Percentiles rank a stretch among this genome's conserved stretches.
These are phyloP conservation scores for Sarocladium kiliense DNA, from an alignment of 2,329 filamentous ascomycete genomes.

Conservation along the genomic window DNA sequence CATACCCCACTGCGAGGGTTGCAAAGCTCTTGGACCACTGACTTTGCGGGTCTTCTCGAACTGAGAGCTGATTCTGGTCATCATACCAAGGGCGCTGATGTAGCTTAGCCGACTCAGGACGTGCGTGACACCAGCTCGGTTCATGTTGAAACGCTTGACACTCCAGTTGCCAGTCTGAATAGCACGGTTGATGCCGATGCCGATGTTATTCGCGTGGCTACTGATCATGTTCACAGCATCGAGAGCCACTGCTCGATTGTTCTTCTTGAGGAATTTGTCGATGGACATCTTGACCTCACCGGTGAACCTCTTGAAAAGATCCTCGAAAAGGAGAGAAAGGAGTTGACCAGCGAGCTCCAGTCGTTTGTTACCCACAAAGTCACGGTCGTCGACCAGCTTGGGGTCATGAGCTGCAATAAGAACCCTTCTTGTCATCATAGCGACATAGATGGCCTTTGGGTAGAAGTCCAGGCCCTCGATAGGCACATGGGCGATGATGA, in stretches of 20 bases:
- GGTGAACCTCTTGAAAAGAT: slow-evolving; percentile 95
- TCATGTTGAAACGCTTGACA: slow-evolving; percentile 98
- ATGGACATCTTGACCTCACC: slow-evolving; percentile 86
- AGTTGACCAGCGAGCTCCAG: slow-evolving; percentile 93
- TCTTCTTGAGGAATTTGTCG: slow-evolving; percentile 93
- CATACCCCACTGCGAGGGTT: slow-evolving; percentile 98
- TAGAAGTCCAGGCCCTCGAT: slow-evolving; percentile 90
- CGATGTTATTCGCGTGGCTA: slow-evolving; percentile 82
- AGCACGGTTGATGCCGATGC: slow-evolving; percentile 87
- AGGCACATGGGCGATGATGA: slow-evolving; percentile 91
- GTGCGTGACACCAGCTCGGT: slow-evolving; percentile 92
- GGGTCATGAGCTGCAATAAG: slow-evolving; percentile 89
- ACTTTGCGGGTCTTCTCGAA: slow-evolving; percentile 99
- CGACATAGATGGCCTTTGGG: slow-evolving; percentile 94
- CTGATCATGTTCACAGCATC: slow-evolving; percentile 82
- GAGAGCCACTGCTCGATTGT: slow-evolving; percentile 80
- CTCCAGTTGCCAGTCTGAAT: slow-evolving; percentile 98
- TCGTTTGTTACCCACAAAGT: slow-evolving; percentile 97
- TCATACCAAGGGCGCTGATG: slow-evolving; percentile 96
- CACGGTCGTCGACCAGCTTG: slow-evolving; percentile 87
- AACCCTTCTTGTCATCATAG: slow-evolving; percentile 95
- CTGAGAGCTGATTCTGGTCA: slow-evolving; percentile 97
- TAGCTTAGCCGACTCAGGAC: slow-evolving; percentile 94
- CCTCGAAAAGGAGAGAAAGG: slow-evolving; percentile 89
- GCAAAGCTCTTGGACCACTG: slow-evolving; percentile 87